These are phyloP conservation scores for Kluyveromyces aestuarii DNA, from an alignment of 805 yeast species.

Conservation along the genomic window DNA sequence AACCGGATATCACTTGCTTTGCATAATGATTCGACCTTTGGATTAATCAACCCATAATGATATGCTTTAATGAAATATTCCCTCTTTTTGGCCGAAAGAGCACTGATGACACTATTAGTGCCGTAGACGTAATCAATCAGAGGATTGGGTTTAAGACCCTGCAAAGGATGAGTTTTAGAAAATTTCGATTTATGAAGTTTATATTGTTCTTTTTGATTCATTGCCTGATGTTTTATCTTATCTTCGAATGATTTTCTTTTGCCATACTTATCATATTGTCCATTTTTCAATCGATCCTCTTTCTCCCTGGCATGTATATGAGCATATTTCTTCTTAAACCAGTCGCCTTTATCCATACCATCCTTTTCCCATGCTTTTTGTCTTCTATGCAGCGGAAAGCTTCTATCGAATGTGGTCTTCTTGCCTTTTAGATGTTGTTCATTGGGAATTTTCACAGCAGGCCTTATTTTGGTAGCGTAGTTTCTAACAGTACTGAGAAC, in stretches of 20 bases:
- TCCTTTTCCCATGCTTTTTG: slow-evolving; percentile 60
- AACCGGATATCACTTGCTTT: slow-evolving; percentile 23
- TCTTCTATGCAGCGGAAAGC: slow-evolving; percentile 32
- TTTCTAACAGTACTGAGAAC: not conserved
- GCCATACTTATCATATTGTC: slow-evolving; percentile 7
- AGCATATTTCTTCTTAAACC: slow-evolving; percentile 53
- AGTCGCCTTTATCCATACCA: slow-evolving; percentile 52
- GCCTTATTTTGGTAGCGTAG: slow-evolving; percentile 2
- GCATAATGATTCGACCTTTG: slow-evolving; percentile 40
- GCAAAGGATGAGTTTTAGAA: slow-evolving; percentile 7
- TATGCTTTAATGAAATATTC: slow-evolving; percentile 42
- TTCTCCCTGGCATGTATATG: slow-evolving; percentile 52
- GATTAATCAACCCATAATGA: slow-evolving; percentile 34
- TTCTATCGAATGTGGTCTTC: slow-evolving; percentile 31
- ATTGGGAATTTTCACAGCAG: slow-evolving; percentile 9
- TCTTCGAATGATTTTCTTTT: slow-evolving; percentile 14
- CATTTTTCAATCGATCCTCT: slow-evolving; percentile 12
- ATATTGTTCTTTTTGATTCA: slow-evolving; percentile 4
- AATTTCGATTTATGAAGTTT: slow-evolving; percentile 5
- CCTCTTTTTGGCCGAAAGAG: slow-evolving; percentile 48
- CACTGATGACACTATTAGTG: slow-evolving; percentile 64
- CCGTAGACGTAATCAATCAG: slow-evolving; percentile 68
- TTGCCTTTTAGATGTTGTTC: slow-evolving; percentile 2
- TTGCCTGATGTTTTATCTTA: slow-evolving; percentile 6
- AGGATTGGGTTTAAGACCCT: slow-evolving; percentile 32